Percentiles rank a stretch among this genome's conserved stretches.
These are phyloP conservation scores for Metahyphopichia silvanorum DNA, from an alignment of 805 yeast species.

Conservation along the genomic window DNA sequence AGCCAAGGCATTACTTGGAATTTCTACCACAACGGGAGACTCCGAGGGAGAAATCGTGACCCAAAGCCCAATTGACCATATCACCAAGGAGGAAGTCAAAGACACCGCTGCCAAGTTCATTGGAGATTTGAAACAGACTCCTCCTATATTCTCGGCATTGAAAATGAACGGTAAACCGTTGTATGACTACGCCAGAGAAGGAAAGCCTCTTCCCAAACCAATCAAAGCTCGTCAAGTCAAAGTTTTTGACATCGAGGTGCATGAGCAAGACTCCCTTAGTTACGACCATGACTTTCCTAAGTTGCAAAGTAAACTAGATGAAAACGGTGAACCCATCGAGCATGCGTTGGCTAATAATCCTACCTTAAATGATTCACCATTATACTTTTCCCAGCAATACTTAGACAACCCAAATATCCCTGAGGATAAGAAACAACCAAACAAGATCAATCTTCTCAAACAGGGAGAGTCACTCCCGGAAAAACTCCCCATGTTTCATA, in stretches of 20 bases:
- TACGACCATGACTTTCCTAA: slow-evolving; percentile 52
- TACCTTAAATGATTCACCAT: slow-evolving; percentile 59
- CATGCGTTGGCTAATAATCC: slow-evolving; percentile 46
- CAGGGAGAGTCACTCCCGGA: slow-evolving; percentile 39
- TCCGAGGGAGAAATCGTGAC: slow-evolving; percentile 79
- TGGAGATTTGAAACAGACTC: slow-evolving; percentile 85
- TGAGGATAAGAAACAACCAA: slow-evolving; percentile 36
- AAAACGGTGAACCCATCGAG: slow-evolving; percentile 45
- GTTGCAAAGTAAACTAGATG: slow-evolving; percentile 43
- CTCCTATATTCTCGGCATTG: slow-evolving; percentile 92
- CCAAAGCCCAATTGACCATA: slow-evolving; percentile 52
- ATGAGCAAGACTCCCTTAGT: slow-evolving; percentile 49
- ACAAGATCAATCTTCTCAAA: slow-evolving; percentile 34
- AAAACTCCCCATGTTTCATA: slow-evolving; percentile 67
- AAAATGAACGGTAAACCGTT: slow-evolving; percentile 93
- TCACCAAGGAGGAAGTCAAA: slow-evolving; percentile 51
- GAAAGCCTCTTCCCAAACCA: slow-evolving; percentile 78
- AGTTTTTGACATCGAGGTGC: slow-evolving; percentile 52
- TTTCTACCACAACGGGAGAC: slow-evolving; percentile 92
- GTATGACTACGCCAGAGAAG: slow-evolving; percentile 91
- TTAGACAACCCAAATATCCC: slow-evolving; percentile 29
- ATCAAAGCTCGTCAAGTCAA: slow-evolving; percentile 73
- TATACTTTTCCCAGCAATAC: slow-evolving; percentile 58
- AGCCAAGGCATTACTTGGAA: slow-evolving; percentile 83
- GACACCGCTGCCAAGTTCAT: slow-evolving; percentile 58